Conservation (phyloP, 805 yeast genomes). For the Wickerhamiella occidentalis region DNA sequence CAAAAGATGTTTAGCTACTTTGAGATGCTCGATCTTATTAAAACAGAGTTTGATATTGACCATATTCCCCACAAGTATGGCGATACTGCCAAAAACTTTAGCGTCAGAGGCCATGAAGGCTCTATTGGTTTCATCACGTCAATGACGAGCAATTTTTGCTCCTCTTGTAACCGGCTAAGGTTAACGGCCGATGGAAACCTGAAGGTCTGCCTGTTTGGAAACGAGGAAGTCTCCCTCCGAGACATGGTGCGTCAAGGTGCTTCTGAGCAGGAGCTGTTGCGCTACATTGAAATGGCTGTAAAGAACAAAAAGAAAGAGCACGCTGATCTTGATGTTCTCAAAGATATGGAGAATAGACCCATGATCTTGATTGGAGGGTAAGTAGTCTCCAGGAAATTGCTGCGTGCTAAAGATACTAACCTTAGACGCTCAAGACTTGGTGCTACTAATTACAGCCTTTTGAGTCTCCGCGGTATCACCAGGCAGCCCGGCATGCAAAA, state of each 20-base stretch:
- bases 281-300: conserved; percentile 37
- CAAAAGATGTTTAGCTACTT: conserved; percentile 36
- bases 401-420: conserved; percentile 1
- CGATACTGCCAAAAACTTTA: conserved; percentile 40
- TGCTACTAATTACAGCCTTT: neutral
- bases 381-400: conserved; percentile 12
- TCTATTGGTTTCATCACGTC: conserved; percentile 42
- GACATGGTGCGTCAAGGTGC: conserved; percentile 33
- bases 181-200: conserved; percentile 43
- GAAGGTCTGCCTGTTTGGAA: conserved; percentile 44
- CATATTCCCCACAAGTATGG: conserved; percentile 27
- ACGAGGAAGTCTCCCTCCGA: conserved; percentile 38
- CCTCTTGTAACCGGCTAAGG: conserved; percentile 40
- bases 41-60: conserved; percentile 26
- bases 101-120: conserved; percentile 35
- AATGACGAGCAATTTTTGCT: conserved; percentile 43
- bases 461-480: neutral
- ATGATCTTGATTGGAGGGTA: conserved; percentile 48
- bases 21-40: conserved; percentile 30
- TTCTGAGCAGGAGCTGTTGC: conserved; percentile 30
- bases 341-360: conserved; percentile 39
- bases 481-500: neutral
- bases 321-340: conserved; percentile 39
- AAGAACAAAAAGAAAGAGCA: conserved; percentile 38
- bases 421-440: neutral